A percentile compares a stretch with the other conserved stretches of the same genome.
These are phyloP conservation scores for Hura crepitans DNA, from an alignment of 441 rosid species.

Conservation along the genomic window DNA sequence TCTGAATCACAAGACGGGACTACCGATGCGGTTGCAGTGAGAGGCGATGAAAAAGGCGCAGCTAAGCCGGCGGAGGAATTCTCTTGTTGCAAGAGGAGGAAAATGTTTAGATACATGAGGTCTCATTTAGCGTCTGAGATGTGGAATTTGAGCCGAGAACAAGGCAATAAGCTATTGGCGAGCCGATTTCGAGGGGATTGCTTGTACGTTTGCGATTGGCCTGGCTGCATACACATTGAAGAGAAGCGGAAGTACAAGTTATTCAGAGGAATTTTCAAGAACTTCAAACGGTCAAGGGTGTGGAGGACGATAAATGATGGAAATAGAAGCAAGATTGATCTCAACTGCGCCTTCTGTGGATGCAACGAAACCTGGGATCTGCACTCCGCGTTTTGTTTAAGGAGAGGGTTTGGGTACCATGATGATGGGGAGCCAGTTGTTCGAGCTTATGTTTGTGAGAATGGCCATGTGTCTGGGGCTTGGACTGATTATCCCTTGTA, in stretches of 20 bases:
- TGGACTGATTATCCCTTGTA: slow-evolving; percentile 82
- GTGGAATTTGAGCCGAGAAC: slow-evolving; percentile 79
- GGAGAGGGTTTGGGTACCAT: slow-evolving; percentile 68
- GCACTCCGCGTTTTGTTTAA: slow-evolving; percentile 87
- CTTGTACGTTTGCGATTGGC: slow-evolving; percentile 85
- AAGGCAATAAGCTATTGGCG: slow-evolving; percentile 80
- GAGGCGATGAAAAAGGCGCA: slow-evolving; percentile 24
- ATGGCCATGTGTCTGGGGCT: slow-evolving; percentile 96
- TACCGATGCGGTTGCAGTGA: slow-evolving; percentile 14
- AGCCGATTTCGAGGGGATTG: slow-evolving; percentile 85
- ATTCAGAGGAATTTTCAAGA: slow-evolving; percentile 82
- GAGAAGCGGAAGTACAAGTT: slow-evolving; percentile 87
- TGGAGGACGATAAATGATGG: slow-evolving; percentile 90
- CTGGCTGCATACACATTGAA: slow-evolving; percentile 74
- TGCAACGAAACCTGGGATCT: slow-evolving; percentile 86
- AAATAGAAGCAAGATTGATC: slow-evolving; percentile 48
- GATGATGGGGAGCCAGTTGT: slow-evolving; percentile 96
- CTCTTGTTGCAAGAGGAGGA: slow-evolving; percentile 44
- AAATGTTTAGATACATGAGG: slow-evolving; percentile 39
- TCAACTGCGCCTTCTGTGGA: slow-evolving; percentile 75
- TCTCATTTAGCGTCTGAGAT: slow-evolving; percentile 74
- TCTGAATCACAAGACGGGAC: slow-evolving; percentile 37
- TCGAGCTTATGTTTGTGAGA: slow-evolving; percentile 97
- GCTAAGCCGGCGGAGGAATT: slow-evolving; percentile 30
- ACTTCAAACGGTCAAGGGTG: slow-evolving; percentile 69